These are phyloP conservation scores for Phlebiopsis flavidoalba DNA, from an alignment of 768 basidiomycete species.

Conservation along the genomic window DNA sequence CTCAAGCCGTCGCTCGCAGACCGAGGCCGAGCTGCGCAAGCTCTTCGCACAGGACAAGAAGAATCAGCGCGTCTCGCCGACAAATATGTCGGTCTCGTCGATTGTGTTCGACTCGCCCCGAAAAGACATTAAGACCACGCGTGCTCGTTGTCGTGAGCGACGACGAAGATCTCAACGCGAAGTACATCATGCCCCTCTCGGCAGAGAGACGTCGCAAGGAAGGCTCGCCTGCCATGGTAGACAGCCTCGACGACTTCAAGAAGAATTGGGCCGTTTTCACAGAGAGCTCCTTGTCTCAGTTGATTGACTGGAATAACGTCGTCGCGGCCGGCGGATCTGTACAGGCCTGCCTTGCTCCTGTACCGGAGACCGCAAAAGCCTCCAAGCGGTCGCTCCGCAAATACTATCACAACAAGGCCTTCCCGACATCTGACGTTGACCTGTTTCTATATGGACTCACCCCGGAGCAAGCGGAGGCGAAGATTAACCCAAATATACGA, in stretches of 20 bases:
- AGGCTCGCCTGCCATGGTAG: constrained; percentile 44
- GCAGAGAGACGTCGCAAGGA: constrained; percentile 41
- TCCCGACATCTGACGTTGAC: constrained; percentile 60
- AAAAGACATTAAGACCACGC: constrained; percentile 43
- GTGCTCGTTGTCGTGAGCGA: constrained; percentile 43
- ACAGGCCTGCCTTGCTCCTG: constrained; percentile 49
- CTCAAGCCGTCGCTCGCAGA: constrained; percentile 52
- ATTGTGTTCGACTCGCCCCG: constrained; percentile 50
- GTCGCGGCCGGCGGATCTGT: constrained; percentile 59
- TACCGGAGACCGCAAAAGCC: constrained; percentile 41
- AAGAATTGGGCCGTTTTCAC: constrained; percentile 62
- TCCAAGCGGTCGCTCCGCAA: constrained; percentile 56
- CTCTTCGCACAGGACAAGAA: constrained; percentile 50
- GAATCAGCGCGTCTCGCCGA: constrained; percentile 39
- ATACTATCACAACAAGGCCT: constrained; percentile 48
- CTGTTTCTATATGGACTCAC: constrained; percentile 59
- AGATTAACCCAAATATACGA: constrained; percentile 62
- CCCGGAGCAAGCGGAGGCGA: constrained; percentile 54
- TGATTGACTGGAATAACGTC: constrained; percentile 59
- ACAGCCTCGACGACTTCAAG: constrained; percentile 51
- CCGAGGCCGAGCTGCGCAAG: constrained; percentile 48
- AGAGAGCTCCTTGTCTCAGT: constrained; percentile 55
- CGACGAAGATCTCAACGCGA: constrained; percentile 38
- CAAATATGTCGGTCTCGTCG: constrained; percentile 53
- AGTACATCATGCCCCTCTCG: constrained; percentile 51